Evolutionary conservation across 2,329 filamentous ascomycete genomes (phyloP).

Genomic region (Chaetomiaceae sp.): DNA sequence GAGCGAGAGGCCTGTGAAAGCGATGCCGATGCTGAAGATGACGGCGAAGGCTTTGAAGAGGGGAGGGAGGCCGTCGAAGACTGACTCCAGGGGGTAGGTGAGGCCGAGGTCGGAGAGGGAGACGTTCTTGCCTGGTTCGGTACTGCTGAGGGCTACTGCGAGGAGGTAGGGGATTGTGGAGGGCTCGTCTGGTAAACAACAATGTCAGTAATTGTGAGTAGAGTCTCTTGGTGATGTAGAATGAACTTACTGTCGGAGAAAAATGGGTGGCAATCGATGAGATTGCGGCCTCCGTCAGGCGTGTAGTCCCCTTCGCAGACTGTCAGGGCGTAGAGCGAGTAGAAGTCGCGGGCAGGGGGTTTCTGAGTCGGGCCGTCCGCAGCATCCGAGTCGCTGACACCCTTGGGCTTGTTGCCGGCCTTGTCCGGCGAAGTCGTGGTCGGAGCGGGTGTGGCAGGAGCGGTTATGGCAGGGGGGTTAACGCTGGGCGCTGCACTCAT

Average conservation of each 20-base stretch:
- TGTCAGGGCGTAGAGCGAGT: conserved; percentile 19
- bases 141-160: neutral
- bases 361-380: neutral
- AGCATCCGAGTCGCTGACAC: neutral
- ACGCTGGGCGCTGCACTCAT: conserved; percentile 9
- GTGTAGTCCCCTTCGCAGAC: conserved; percentile 22
- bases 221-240: neutral
- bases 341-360: conserved; percentile 19
- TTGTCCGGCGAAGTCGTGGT: neutral
- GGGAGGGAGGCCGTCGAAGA: conserved; percentile 20
- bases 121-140: conserved; percentile 15
- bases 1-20: conserved; percentile 18
- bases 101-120: conserved; percentile 21
- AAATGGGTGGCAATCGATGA: conserved; percentile 12
- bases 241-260: neutral
- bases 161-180: conserved; percentile 9
- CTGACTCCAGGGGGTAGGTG: conserved; percentile 13
- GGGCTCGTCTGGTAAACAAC: neutral
- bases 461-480: neutral
- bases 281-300: neutral
- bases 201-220: neutral
- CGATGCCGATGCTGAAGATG: conserved; percentile 21
- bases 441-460: too few relatives aligned
- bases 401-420: conserved; percentile 12
- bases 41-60: conserved; percentile 21